Percentiles rank a stretch among this genome's conserved stretches.
Evolutionary conservation across 1,284 basidiomycete genomes (phyloP).

Genomic region (Ganoderma meredithae): DNA sequence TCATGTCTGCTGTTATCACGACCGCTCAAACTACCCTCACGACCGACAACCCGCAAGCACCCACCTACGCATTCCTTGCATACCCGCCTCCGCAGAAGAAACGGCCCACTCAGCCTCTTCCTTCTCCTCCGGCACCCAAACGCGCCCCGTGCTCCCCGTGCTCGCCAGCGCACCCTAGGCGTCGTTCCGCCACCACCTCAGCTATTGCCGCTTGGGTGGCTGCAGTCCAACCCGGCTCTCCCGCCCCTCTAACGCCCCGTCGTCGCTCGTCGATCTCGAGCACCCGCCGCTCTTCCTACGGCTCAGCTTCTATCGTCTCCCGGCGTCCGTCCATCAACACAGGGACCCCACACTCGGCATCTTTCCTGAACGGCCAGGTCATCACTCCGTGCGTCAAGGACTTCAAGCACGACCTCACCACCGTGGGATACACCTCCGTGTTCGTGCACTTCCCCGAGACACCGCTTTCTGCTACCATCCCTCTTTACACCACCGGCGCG

Average conservation of each 20-base stretch:
- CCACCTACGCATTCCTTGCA: slow-evolving; percentile 42
- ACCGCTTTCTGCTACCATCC: slow-evolving; percentile 35
- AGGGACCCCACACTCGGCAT: slow-evolving; percentile 39
- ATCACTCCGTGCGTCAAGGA: slow-evolving; percentile 47
- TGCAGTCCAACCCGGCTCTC: slow-evolving; percentile 72
- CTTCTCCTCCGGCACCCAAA: slow-evolving; percentile 42
- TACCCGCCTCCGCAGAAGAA: slow-evolving; percentile 45
- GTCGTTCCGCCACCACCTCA: slow-evolving; percentile 45
- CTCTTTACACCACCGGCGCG: slow-evolving; percentile 22
- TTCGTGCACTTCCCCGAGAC: slow-evolving; percentile 64
- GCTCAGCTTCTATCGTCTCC: slow-evolving; percentile 33
- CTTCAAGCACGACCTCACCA: slow-evolving; percentile 59
- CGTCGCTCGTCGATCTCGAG: slow-evolving; percentile 40
- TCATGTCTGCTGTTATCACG: slow-evolving; percentile 34
- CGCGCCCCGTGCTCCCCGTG: slow-evolving; percentile 44
- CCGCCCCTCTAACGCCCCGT: slow-evolving; percentile 49
- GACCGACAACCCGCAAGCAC: slow-evolving; percentile 28
- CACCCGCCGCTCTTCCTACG: slow-evolving; percentile 44
- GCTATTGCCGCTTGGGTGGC: slow-evolving; percentile 61
- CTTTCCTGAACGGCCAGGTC: slow-evolving; percentile 48
- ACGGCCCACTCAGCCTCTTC: slow-evolving; percentile 42
- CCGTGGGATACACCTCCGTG: slow-evolving; percentile 69
- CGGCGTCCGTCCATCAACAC: slow-evolving; percentile 47
- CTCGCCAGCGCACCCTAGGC: slow-evolving; percentile 40
- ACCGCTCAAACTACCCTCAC: slow-evolving; percentile 16